phyloP scores from a whole-genome alignment of 139 green algal genomes.

The Coccomyxa sp. region DNA sequence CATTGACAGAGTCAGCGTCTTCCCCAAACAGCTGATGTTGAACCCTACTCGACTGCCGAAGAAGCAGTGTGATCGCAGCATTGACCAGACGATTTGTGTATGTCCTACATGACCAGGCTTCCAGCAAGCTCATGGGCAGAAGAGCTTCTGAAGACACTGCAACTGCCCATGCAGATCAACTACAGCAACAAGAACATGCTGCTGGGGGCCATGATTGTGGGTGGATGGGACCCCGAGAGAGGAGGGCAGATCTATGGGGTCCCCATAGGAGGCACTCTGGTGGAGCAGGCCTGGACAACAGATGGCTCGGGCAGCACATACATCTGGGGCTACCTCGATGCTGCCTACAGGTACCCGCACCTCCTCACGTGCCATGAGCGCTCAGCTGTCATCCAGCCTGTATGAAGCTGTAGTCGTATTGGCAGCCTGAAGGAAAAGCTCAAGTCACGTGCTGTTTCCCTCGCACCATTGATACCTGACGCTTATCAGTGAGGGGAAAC shows the following conservation, averaged over 20 bases:
- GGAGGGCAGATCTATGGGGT: conserved; percentile 85
- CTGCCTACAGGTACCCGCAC: conserved; percentile 71
- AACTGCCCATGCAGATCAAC: conserved; percentile 69
- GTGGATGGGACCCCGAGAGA: conserved; percentile 78
- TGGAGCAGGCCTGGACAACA: conserved; percentile 74
- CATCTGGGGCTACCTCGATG: conserved; percentile 86
- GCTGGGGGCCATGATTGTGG: conserved; percentile 91
- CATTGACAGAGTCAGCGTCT: no score
- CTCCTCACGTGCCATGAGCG: no score
- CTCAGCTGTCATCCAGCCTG: no score
- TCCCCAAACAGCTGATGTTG: background rate
- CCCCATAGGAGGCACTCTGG: conserved; percentile 83
- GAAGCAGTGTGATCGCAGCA: background rate
- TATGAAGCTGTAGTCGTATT: no score
- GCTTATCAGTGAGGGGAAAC: background rate
- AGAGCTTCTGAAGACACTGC: no score
- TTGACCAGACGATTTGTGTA: background rate
- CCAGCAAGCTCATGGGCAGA: background rate
- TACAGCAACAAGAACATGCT: conserved; percentile 90
- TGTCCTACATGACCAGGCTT: background rate
- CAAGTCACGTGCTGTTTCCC: background rate
- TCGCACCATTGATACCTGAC: background rate
- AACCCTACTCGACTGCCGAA: background rate
- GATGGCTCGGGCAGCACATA: conserved; percentile 88
- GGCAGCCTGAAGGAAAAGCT: background rate